Base-by-base conservation (phyloP, 192 early-diverging fungal genomes). In the Mortierella alpina region DNA sequence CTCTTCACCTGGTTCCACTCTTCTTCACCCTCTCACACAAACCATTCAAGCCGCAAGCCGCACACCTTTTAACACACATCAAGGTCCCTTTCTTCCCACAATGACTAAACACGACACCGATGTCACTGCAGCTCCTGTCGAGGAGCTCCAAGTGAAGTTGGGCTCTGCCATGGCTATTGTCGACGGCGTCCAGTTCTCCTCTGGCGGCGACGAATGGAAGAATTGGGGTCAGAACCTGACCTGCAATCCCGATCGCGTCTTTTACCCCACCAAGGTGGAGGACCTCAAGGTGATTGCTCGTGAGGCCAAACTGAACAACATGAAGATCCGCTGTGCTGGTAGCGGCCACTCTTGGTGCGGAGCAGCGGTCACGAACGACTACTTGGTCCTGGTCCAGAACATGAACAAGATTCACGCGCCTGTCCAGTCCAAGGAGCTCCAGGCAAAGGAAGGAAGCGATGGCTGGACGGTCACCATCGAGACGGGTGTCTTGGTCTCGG, bases 401-500 rank as follows among this genome's bases (percentile, higher is more conserved):
- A 56, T 85, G 69, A 67, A 82, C 63, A 74, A 75, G 68, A 75
- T 84, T 31, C 54, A 74, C 46, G 11, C 53, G 15, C 68, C 70
- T 3, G 52, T 45, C 15, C 23, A 22, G 9, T 8, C 31, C 23
- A 41, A 45, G 15, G 46, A 48, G 23, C 14, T 22, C 5, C 31
- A 31, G 20, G 20, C 23, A 13, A 51, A 55, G 49, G 41, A 52
- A n/a, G 44, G 42, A 5, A 65, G 50, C 6, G 51, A 70, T 8
- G 39, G 63, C 7, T 84, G 77, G 76, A 73, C 65, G 0, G 83
- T 82, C 9, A 81, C 51, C n/a, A 50, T 83, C 48, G 85, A 82
- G 64, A 70, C 65, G 5, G 85, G 85, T 51, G 72, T 75, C 22
- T 45, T 47, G 14, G 20, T 86, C 11, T 46, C 5, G 14, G 66